A percentile compares a stretch with the other conserved stretches of the same genome.
Evolutionary conservation across 1,284 basidiomycete genomes (phyloP).

Genomic region (Leccinum subfulvum): DNA sequence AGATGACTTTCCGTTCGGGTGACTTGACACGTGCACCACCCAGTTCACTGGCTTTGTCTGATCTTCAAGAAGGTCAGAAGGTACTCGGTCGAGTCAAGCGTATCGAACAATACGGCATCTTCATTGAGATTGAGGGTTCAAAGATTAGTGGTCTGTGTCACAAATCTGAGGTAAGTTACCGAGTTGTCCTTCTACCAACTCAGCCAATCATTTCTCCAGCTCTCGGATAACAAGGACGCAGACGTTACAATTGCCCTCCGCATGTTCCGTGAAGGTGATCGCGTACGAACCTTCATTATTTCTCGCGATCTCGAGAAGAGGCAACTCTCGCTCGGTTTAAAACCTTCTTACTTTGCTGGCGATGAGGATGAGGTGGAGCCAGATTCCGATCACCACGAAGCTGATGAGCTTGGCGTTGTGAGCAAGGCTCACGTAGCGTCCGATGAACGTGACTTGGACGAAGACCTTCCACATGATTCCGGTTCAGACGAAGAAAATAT

Average conservation of each 20-base stretch:
- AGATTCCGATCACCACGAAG: constrained; percentile 13
- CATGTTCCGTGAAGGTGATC: constrained; percentile 85
- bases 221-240: constrained; percentile 82
- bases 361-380: constrained; percentile 33
- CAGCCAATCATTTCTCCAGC: constrained; percentile 40
- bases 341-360: constrained; percentile 81
- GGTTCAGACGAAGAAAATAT: constrained; percentile 29
- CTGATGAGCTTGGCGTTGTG: constrained; percentile 32
- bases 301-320: constrained; percentile 73
- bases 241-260: constrained; percentile 77
- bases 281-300: constrained; percentile 78
- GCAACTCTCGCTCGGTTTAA: constrained; percentile 85
- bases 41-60: constrained; percentile 46
- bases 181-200: constrained; percentile 2
- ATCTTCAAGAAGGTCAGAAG: constrained; percentile 75
- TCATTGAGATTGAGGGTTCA: constrained; percentile 83
- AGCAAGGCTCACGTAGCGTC: constrained; percentile 25
- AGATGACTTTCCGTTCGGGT: constrained; percentile 80
- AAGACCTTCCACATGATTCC: constrained; percentile 10
- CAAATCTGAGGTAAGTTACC: constrained; percentile 72
- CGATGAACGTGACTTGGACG: constrained; percentile 27
- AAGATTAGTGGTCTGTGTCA: constrained; percentile 91
- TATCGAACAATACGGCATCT: constrained; percentile 88
- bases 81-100: constrained; percentile 73
- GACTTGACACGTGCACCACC: constrained; percentile 46